A percentile compares a stretch with the other conserved stretches of the same genome.
These are phyloP conservation scores for Ophiostoma himal-ulmi DNA, from an alignment of 2,329 filamentous ascomycete species.

Conservation along the genomic window DNA sequence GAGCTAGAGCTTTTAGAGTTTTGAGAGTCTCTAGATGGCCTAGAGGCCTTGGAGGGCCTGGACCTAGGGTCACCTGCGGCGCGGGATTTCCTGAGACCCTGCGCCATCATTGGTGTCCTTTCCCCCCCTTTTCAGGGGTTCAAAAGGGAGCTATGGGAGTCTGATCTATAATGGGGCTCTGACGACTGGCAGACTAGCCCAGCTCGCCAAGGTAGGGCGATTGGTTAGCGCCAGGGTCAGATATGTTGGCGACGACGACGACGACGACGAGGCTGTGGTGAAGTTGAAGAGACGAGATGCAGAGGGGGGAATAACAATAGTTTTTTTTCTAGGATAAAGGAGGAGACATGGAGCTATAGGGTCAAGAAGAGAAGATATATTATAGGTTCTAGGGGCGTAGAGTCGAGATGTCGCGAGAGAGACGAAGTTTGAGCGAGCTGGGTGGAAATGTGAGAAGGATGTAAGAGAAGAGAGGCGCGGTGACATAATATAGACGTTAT, in stretches of 20 bases:
- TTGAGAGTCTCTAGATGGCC: background rate
- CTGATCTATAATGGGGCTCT: background rate
- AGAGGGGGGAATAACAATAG: background rate
- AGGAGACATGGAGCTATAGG: background rate
- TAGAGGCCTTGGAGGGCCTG: background rate
- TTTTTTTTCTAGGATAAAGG: background rate
- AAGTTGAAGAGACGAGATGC: background rate
- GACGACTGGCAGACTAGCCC: background rate
- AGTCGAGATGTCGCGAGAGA: background rate
- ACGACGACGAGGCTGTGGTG: background rate
- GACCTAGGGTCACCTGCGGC: background rate
- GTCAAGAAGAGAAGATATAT: background rate
- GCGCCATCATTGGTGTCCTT: conserved; percentile 14
- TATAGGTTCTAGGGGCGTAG: background rate
- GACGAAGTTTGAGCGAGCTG: background rate
- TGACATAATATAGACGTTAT: background rate
- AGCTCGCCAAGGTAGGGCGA: background rate
- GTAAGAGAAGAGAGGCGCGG: background rate
- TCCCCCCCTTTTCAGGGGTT: background rate
- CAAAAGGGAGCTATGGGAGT: background rate
- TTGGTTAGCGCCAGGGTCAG: background rate
- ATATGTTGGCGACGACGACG: background rate
- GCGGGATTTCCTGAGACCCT: conserved; percentile 9
- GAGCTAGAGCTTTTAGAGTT: background rate
- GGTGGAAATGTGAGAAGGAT: background rate